Percentiles rank a stretch among this genome's conserved stretches.
Evolutionary conservation across 176 grass and related monocot species (phyloP).

Genomic region (Triticum aestivum): IWGSC_CS_RefSeq_v2.1 NC_057799.1:257231352-257231851

Average conservation of each 20-base stretch:
- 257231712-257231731: not conserved
- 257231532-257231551: not conserved
- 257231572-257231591: not conserved
- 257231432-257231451: not conserved
- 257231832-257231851: conserved; percentile 22
- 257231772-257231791: not conserved
- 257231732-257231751: not conserved
- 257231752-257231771: not conserved
- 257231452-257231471: conserved; percentile 5
- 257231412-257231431: not conserved
- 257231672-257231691: not conserved
- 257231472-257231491: not conserved
- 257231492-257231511: not conserved
- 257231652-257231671: no score
- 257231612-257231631: not conserved
- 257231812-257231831: not conserved
- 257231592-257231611: not conserved
- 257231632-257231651: no score
- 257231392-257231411: not conserved
- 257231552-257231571: not conserved
- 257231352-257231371: not conserved
- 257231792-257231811: not conserved
- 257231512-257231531: not conserved
- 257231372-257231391: not conserved
- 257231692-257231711: not conserved